These are phyloP conservation scores for Ambrosia artemisiifolia DNA, from an alignment of 129 eudicot genomes.

Conservation along the genomic window DNA sequence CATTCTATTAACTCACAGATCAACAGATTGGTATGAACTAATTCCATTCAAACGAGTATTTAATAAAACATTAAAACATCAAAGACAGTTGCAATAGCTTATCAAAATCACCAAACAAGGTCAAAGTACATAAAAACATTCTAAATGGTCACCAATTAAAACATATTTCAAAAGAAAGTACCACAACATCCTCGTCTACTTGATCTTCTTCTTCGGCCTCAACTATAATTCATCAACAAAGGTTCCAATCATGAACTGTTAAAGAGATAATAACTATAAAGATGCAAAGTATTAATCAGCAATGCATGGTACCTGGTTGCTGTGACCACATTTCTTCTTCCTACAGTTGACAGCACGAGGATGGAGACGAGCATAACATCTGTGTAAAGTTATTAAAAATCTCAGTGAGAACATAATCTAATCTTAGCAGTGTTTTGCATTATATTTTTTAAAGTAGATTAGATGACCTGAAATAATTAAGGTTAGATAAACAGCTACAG, in stretches of 20 bases:
- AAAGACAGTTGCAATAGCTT: not conserved
- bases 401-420: no score
- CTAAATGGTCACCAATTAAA: not conserved
- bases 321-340: slow-evolving; percentile 65
- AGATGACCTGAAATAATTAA: not conserved
- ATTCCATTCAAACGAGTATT: no score
- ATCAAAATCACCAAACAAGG: not conserved
- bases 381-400: no score
- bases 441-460: no score
- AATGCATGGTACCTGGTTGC: slow-evolving; percentile 40
- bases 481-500: not conserved
- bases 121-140: slow-evolving; percentile 1
- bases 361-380: slow-evolving; percentile 55
- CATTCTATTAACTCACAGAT: no score
- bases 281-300: no score
- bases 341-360: slow-evolving; percentile 65
- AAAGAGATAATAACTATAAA: not conserved
- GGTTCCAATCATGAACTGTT: not conserved
- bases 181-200: slow-evolving; percentile 12
- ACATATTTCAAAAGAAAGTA: not conserved
- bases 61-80: not conserved
- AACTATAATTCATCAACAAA: slow-evolving; percentile 26
- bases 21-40: no score
- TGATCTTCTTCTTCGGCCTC: slow-evolving; percentile 76
- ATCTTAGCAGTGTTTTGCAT: no score